Conservation (phyloP, 495 filamentous ascomycete species). For the Hypoxylon rickii region DNA sequence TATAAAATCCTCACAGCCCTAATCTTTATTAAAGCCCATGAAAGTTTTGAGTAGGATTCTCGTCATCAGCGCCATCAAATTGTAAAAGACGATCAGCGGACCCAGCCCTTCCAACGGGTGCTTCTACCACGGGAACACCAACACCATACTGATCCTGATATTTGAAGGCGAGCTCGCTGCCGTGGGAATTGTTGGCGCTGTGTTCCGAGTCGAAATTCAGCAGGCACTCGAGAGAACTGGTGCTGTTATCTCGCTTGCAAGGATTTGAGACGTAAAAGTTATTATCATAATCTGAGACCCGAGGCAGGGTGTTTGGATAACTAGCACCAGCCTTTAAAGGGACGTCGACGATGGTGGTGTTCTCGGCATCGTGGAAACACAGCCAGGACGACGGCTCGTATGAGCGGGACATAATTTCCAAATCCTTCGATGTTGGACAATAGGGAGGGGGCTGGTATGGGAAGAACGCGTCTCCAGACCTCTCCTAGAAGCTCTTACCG, state of each 20-base stretch:
- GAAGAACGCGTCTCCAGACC: slow-evolving; percentile 55
- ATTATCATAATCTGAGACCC: too few relatives aligned
- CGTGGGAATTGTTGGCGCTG: not conserved
- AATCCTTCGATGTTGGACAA: not conserved
- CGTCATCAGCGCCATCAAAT: not conserved
- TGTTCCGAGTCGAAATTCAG: not conserved
- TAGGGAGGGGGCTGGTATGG: not conserved
- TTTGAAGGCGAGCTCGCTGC: not conserved
- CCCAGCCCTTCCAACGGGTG: too few relatives aligned
- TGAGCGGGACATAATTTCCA: not conserved
- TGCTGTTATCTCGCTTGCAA: not conserved
- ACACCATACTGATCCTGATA: not conserved
- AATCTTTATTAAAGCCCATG: too few relatives aligned
- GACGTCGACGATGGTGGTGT: not conserved
- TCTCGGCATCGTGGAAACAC: not conserved
- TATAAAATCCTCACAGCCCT: too few relatives aligned
- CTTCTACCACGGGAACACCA: not conserved
- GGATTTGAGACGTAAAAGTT: not conserved
- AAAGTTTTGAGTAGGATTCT: not conserved
- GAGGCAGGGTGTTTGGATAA: too few relatives aligned
- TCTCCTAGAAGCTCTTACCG: slow-evolving; percentile 64
- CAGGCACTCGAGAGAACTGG: not conserved
- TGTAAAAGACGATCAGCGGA: not conserved
- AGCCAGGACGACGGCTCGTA: not conserved
- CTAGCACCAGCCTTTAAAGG: too few relatives aligned